phyloP scores from a whole-genome alignment of 805 yeast genomes.

The Ascoidea rubescens region DNA sequence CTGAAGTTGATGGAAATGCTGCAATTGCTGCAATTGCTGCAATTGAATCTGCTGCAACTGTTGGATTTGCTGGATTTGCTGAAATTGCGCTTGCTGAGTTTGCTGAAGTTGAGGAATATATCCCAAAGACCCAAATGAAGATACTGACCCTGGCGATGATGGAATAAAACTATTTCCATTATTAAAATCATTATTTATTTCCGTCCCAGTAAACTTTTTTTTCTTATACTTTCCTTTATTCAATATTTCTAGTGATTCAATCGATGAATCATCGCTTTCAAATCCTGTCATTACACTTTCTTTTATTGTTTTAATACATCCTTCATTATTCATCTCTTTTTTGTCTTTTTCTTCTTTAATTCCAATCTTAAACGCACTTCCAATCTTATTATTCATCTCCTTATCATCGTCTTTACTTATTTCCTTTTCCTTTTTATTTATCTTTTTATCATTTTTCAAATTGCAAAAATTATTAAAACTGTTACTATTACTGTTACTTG shows the following conservation, averaged over 20 bases:
- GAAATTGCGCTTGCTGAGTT: neutral
- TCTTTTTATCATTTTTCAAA: neutral
- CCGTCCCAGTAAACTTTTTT: neutral
- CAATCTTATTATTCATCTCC: neutral
- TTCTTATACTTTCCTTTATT: neutral
- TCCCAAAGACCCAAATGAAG: neutral
- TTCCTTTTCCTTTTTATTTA: neutral
- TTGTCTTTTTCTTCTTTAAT: no score
- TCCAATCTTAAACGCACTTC: no score
- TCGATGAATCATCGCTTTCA: neutral
- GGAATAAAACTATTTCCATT: neutral
- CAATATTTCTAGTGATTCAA: neutral
- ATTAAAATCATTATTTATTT: no score
- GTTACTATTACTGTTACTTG: no score
- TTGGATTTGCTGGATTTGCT: neutral
- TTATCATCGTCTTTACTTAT: neutral
- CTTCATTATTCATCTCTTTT: no score
- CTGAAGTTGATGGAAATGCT: neutral
- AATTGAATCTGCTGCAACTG: neutral
- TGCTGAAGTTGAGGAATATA: neutral
- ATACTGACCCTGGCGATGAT: neutral
- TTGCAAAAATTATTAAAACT: neutral
- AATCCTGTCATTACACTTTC: neutral
- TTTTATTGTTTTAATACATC: no score
- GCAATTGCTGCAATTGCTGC: slow-evolving; percentile 1